Conservation (phyloP, 179 eudicot genomes). For the Silene coronaria region DNA sequence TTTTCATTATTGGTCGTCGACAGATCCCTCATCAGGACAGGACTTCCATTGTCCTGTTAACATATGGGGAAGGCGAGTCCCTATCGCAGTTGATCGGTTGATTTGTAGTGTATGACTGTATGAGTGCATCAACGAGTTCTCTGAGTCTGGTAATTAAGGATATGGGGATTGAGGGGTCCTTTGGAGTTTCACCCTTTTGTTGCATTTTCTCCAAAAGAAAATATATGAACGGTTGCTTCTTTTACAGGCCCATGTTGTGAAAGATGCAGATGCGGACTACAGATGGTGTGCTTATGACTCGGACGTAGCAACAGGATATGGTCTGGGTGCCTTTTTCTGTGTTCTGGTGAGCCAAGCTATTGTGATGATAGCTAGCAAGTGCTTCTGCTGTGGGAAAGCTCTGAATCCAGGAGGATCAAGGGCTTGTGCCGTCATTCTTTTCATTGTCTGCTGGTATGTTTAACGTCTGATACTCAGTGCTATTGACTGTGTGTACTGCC, state of each 20-base stretch:
- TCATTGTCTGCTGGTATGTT: constrained; percentile 71
- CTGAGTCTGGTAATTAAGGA: background rate
- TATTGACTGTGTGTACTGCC: too few species aligned
- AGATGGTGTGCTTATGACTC: constrained; percentile 62
- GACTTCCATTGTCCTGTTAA: too few species aligned
- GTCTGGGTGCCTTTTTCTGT: constrained; percentile 71
- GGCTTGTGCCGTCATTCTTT: constrained; percentile 67
- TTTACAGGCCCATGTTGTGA: constrained; percentile 38
- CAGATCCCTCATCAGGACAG: too few species aligned
- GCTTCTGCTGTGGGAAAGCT: constrained; percentile 85
- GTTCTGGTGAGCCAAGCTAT: constrained; percentile 59
- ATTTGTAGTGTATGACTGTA: too few species aligned
- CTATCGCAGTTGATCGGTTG: too few species aligned
- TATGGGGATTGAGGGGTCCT: background rate
- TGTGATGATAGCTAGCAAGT: constrained; percentile 59
- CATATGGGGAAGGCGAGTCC: too few species aligned
- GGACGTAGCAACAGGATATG: constrained; percentile 61
- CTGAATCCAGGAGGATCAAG: constrained; percentile 67
- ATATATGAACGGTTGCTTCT: background rate
- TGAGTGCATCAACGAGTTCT: too few species aligned
- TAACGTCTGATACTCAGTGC: background rate
- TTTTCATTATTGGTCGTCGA: too few species aligned
- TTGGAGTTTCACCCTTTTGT: background rate
- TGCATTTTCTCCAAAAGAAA: background rate
- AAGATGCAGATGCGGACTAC: constrained; percentile 39